Evolutionary conservation across 2,329 filamentous ascomycete genomes (phyloP).

Genomic region (Shiraia sp.): DNA sequence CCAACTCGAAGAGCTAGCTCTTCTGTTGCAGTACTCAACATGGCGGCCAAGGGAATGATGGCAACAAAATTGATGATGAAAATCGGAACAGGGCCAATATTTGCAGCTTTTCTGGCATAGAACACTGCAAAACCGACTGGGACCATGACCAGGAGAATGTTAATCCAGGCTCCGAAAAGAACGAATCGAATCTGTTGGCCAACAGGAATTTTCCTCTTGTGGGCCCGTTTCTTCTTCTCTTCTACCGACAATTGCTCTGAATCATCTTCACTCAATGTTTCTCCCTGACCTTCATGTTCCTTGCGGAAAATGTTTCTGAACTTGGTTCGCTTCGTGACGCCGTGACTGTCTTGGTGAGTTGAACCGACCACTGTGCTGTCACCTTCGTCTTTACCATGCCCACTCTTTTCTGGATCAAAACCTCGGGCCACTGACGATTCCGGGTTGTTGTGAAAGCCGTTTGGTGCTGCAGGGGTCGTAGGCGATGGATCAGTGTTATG

Average conservation of each 20-base stretch:
- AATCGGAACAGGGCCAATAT: constrained; percentile 47
- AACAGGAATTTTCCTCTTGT: constrained; percentile 41
- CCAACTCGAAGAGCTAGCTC: constrained; percentile 79
- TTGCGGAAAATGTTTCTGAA: constrained; percentile 41
- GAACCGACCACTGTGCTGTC: constrained; percentile 27
- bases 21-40: constrained; percentile 87
- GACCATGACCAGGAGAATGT: constrained; percentile 76
- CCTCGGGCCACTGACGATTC: constrained; percentile 14
- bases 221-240: constrained; percentile 35
- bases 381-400: constrained; percentile 21
- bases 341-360: constrained; percentile 10
- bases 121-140: constrained; percentile 76
- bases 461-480: constrained; percentile 23
- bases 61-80: constrained; percentile 94
- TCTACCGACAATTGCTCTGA: constrained; percentile 32
- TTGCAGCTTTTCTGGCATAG: constrained; percentile 51
- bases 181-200: constrained; percentile 69
- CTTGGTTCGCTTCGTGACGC: constrained; percentile 26
- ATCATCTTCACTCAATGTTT: constrained; percentile 19
- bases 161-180: constrained; percentile 83
- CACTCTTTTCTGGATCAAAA: constrained; percentile 8
- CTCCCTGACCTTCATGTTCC: constrained; percentile 22
- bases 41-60: constrained; percentile 84
- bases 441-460: constrained; percentile 10
- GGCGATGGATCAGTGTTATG: constrained; percentile 33